Percentiles rank a stretch among this genome's conserved stretches.
Evolutionary conservation across 2,329 filamentous ascomycete genomes (phyloP).

Genomic region (Fusarium humuli): DNA sequence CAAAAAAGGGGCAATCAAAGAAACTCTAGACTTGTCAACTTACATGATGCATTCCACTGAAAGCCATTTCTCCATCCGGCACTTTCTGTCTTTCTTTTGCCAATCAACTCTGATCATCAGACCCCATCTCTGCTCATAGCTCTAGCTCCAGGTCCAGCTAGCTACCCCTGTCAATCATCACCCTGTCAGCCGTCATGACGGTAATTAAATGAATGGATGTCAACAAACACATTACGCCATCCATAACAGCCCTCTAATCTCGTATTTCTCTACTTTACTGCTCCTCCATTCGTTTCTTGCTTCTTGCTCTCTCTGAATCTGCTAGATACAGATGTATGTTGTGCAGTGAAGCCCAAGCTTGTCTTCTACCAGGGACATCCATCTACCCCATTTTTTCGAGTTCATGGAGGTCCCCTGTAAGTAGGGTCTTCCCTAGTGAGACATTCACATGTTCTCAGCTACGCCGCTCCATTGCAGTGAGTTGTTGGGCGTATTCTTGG

Average conservation of each 20-base stretch:
- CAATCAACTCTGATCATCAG: conserved; percentile 23
- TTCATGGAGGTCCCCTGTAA: conserved; percentile 1
- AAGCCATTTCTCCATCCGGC: conserved; percentile 13
- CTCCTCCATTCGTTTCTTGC: not conserved
- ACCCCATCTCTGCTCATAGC: conserved; percentile 30
- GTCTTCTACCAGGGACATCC: not conserved
- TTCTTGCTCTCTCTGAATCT: not conserved
- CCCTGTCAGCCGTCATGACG: conserved; percentile 33
- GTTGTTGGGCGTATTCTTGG: not conserved
- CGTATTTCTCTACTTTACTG: not conserved
- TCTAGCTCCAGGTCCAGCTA: conserved; percentile 2
- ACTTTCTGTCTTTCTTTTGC: conserved; percentile 20
- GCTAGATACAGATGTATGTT: not conserved
- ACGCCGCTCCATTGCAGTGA: conserved; percentile 9
- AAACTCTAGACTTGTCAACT: conserved; percentile 16
- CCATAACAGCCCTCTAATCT: conserved; percentile 2
- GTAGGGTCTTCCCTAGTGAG: conserved; percentile 2
- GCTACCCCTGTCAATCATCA: conserved; percentile 31
- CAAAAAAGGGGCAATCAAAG: conserved; percentile 8
- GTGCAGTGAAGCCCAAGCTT: not conserved
- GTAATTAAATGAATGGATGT: conserved; percentile 24
- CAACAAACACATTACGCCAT: conserved; percentile 27
- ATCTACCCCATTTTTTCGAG: conserved; percentile 1
- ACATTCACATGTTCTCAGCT: conserved; percentile 11
- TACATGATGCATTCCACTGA: conserved; percentile 1